Evolutionary conservation across 768 basidiomycete species (phyloP).

Genomic region (Trichaptum fuscoviolaceum): DNA sequence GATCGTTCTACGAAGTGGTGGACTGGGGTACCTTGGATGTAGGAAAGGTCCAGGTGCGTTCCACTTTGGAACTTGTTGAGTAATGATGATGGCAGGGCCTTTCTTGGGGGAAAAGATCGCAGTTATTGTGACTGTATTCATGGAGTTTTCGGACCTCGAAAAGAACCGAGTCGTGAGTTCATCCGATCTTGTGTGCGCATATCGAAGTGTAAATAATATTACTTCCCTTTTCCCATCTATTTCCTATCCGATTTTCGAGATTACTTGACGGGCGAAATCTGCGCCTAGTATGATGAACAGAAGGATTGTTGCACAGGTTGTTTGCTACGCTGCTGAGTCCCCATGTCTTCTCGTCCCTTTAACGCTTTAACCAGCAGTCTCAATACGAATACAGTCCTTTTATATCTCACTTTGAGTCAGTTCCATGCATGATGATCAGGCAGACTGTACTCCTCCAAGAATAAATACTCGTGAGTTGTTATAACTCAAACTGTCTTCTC

Average conservation of each 20-base stretch:
- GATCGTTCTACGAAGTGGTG: not conserved
- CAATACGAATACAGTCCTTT: not conserved
- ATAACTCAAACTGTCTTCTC: not conserved
- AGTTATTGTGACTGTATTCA: not conserved
- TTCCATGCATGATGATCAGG: not conserved
- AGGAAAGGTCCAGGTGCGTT: not conserved
- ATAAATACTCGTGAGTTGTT: not conserved
- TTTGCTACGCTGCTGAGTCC: not conserved
- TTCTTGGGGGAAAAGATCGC: not conserved
- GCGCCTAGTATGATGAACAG: not conserved
- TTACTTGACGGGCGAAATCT: not conserved
- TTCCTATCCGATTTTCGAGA: not conserved
- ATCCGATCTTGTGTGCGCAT: not conserved
- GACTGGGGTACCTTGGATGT: not conserved
- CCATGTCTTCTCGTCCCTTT: not conserved
- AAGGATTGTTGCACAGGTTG: not conserved
- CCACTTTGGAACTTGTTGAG: not conserved
- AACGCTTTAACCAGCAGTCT: not conserved
- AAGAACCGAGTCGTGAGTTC: slow-evolving; percentile 2
- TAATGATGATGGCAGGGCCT: not conserved
- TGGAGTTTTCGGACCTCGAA: slow-evolving; percentile 4
- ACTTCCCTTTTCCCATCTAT: not conserved
- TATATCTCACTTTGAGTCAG: not conserved
- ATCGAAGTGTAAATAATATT: not conserved
- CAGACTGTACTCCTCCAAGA: not conserved